Evolutionary conservation across 73 alveolate genomes (phyloP).

Genomic region (Effrenium voratum): DNA sequence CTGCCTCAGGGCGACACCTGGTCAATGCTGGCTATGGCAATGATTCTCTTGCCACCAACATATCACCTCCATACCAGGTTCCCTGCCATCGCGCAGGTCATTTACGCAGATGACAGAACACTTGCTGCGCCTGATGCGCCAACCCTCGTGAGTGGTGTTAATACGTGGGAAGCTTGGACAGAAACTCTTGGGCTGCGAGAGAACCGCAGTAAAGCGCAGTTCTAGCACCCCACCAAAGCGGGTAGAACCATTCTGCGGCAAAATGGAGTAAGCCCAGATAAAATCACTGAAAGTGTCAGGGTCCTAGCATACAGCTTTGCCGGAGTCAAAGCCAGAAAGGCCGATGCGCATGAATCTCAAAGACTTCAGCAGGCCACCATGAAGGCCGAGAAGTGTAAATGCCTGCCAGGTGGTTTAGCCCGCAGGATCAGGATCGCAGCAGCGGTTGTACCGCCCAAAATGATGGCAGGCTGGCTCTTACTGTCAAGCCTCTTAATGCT

Average conservation of each 20-base stretch:
- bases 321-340: not conserved
- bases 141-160: not conserved
- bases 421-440: not conserved
- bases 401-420: slow-evolving; percentile 10
- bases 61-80: not conserved
- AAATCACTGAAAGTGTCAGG: not conserved
- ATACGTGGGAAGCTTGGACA: not conserved
- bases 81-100: not conserved
- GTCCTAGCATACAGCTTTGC: not conserved
- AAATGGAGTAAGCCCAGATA: not conserved
- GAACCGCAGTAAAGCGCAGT: slow-evolving; percentile 11
- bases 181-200: not conserved
- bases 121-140: not conserved
- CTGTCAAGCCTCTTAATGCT: not conserved
- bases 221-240: not conserved
- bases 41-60: not conserved
- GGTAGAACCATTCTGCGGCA: not conserved
- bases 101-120: slow-evolving; percentile 22
- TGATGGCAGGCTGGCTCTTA: not conserved
- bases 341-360: not conserved
- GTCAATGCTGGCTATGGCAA: slow-evolving; percentile 32
- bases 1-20: slow-evolving; percentile 21
- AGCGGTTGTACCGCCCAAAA: not conserved
- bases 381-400: not conserved
- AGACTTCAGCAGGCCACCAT: not conserved